These are phyloP conservation scores for Hippophae tibetana DNA, from an alignment of 306 rosid genomes.

Conservation along the genomic window DNA sequence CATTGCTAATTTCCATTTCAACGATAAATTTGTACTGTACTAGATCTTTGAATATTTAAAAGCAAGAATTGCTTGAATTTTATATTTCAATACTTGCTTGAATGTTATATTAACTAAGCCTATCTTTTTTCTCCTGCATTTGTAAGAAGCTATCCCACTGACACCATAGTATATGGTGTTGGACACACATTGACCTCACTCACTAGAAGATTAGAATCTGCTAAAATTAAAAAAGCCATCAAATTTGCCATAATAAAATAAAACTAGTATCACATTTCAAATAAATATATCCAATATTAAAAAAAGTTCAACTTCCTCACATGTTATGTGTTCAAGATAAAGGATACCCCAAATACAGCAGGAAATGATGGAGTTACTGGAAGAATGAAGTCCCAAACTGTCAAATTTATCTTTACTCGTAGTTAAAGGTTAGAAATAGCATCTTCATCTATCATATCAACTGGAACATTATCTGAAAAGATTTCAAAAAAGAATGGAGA, in stretches of 20 bases:
- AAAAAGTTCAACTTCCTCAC: not conserved
- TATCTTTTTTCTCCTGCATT: no score
- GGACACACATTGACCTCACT: no score
- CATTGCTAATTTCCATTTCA: no score
- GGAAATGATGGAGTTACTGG: conserved; percentile 94
- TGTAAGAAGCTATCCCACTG: no score
- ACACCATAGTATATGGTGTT: no score
- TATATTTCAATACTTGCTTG: no score
- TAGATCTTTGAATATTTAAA: no score
- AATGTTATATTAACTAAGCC: no score
- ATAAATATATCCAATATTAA: not conserved
- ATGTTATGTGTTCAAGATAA: conserved; percentile 8
- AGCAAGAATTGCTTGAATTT: no score
- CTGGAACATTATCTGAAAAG: conserved; percentile 63
- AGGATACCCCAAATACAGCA: conserved; percentile 98
- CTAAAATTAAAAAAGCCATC: no score
- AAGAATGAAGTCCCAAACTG: conserved; percentile 91
- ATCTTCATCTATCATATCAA: conserved; percentile 97
- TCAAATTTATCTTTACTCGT: conserved; percentile 68
- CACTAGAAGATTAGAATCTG: no score
- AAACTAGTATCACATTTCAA: not conserved
- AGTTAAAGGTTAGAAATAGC: conserved; percentile 71
- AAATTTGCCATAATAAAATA: not conserved
- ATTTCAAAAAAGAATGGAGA: conserved; percentile 89
- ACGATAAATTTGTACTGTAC: no score